A percentile compares a stretch with the other conserved stretches of the same genome.
These are phyloP conservation scores for Camelina hispida DNA, from an alignment of 345 rosid species.

Conservation along the genomic window DNA sequence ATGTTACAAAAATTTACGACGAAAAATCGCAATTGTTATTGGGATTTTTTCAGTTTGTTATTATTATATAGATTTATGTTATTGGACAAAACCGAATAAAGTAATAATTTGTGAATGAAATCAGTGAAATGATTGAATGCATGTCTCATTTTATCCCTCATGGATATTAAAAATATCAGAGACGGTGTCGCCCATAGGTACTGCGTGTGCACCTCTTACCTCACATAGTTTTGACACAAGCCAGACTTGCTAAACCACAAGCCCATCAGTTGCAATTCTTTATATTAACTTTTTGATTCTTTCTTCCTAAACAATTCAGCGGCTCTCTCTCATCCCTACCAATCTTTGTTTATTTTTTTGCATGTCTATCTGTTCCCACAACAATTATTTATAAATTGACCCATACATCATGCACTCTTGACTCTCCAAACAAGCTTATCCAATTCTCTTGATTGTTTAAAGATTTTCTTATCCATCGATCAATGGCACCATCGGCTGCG, in stretches of 20 bases:
- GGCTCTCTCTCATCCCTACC: conserved; percentile 35
- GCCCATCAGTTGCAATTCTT: conserved; percentile 26
- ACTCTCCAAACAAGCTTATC: background rate
- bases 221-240: conserved; percentile 36
- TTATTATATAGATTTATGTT: no score
- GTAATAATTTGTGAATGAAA: background rate
- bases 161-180: background rate
- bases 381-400: conserved; percentile 12
- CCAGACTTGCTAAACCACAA: conserved; percentile 35
- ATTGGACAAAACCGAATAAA: no score
- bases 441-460: background rate
- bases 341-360: background rate
- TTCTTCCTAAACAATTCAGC: conserved; percentile 9
- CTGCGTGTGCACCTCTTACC: conserved; percentile 15
- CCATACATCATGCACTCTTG: conserved; percentile 2
- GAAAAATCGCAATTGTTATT: no score
- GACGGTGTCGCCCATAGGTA: conserved; percentile 27
- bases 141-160: background rate
- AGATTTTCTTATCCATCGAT: background rate
- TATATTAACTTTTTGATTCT: background rate
- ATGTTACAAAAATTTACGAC: no score
- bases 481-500: conserved; percentile 77
- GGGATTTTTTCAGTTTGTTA: no score
- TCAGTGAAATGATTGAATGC: background rate
- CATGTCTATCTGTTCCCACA: conserved; percentile 22